Evolutionary conservation across 148 eudicot species (phyloP), one percentile per base, ranked within the genome.

Genomic region (Amaranthus cruentus): DNA sequence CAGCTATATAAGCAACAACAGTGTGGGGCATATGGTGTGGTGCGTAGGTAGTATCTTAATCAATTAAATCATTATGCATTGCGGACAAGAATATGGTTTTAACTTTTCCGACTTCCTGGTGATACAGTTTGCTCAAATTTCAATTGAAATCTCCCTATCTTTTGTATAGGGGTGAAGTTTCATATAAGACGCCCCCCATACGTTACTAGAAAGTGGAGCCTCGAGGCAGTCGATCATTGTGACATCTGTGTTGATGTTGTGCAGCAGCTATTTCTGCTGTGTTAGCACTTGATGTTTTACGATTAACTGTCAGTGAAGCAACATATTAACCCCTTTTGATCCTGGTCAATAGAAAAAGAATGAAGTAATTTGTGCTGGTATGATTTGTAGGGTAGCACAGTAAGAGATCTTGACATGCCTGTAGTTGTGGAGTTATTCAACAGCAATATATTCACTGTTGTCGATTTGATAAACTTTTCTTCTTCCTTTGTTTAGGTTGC

Each of bases 401-500:
- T 62, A 9, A 10, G 66, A 51, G 12, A 18, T 18, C 5, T 28
- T 38, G n/a, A n/a, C 4, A 21, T 73, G 9, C 62, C 46, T 71
- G 55, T 73, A 50, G 68, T 49, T 50, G 1, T 18, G 67, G 70
- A 64, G 50, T 44, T 15, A 55, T 42, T 9, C n/a, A 56, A 18
- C 38, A 28, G 38, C 55, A 18, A 15, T 8, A 2, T 9, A 10
- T 48, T 9, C 47, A 28, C 62, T 42, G 13, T 14, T 62, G 38
- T 28, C 38, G 38, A 38, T 55, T 63, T 48, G n/a, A 38, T 52
- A 47, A 55, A 12, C n/a, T 54, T 9, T 49, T 43, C 61, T 46
- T 51, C 7, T 59, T 76, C 59, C 64, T 76, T 21, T 7, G 38
- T 76, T 51, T 68, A 94, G 98, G 98, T 91, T 79, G 97, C 96